phyloP scores from a whole-genome alignment of 2,329 filamentous ascomycete genomes.

The Paracoccidioides brasiliensis region DNA sequence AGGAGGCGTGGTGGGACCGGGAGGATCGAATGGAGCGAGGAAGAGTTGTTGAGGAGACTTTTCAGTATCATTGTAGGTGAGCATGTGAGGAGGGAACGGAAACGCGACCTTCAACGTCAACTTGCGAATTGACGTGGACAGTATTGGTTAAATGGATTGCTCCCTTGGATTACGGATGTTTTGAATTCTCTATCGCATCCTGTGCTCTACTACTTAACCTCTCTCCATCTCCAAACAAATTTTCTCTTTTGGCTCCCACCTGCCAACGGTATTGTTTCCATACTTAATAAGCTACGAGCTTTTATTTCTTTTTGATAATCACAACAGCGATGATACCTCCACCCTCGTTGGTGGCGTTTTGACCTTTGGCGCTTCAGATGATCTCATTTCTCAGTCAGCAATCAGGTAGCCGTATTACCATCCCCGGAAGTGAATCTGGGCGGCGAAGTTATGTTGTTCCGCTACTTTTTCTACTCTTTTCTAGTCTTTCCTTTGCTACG shows the following conservation, averaged over 20 bases:
- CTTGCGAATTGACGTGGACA: background rate
- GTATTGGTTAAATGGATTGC: background rate
- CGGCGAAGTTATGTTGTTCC: background rate
- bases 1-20: constrained; percentile 25
- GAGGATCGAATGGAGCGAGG: constrained; percentile 31
- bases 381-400: background rate
- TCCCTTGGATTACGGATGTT: background rate
- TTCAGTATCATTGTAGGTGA: constrained; percentile 37
- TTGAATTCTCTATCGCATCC: background rate
- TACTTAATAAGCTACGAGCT: background rate
- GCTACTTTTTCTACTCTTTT: background rate
- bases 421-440: background rate
- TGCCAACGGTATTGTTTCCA: background rate
- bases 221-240: background rate
- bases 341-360: background rate
- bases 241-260: background rate
- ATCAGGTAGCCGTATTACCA: background rate
- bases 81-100: constrained; percentile 30
- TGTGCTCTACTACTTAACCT: background rate
- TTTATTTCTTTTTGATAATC: background rate
- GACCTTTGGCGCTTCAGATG: background rate
- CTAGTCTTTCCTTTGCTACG: background rate
- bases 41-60: constrained; percentile 31
- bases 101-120: constrained; percentile 7
- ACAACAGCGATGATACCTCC: background rate